Evolutionary conservation across 2,329 filamentous ascomycete genomes (phyloP), one percentile per base, ranked within the genome.

Genomic region (Diaporthe citriasiana): DNA sequence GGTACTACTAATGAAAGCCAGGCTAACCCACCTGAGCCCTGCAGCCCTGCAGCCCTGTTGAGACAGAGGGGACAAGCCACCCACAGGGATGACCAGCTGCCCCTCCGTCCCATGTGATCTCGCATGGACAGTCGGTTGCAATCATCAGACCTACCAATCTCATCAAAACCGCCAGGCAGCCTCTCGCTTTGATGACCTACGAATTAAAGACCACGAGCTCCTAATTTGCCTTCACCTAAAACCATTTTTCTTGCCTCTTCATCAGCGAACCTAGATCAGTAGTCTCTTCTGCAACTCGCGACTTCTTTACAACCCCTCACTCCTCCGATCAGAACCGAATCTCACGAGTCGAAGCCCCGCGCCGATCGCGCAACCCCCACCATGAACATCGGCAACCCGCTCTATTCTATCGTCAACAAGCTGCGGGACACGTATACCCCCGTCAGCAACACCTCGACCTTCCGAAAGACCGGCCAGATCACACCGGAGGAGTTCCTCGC

Each of bases 401-500:
- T 98, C 80, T 95, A 97, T 84, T 97, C 95, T 72, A 96, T 95
- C 69, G 92, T 98, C 83, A 97, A 97, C 84, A 95, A 93, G 79
- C 92, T 98, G 81, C 94, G 96, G 79, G 97, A 98, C 85, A 93
- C 93, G 79, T 96, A 97, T 84, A 95, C 96, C 17, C 95, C 95
- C 53, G 93, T 98, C 80, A 92, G 91, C 74, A 93, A 97, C 83
- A 97, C 92, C 70, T 98, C 96, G 4, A 98, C 94, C 77, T 99
- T 99, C 85, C 94, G 96, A 79, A 90, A 91, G 79, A 98, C 95
- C 6, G 97, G 97, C 77, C 94, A 98, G 86, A 97, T 99, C 84
- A 98, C 96, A 0, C 96, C 96, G 25, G 96, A 98, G 81, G 97
- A 99, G 88, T 99, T 99, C 84, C 89, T 98, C 68, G 93, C 94